These are phyloP conservation scores for Pseudonitzschia multistriata DNA, from an alignment of 108 stramenopile genomes.

Conservation along the genomic window DNA sequence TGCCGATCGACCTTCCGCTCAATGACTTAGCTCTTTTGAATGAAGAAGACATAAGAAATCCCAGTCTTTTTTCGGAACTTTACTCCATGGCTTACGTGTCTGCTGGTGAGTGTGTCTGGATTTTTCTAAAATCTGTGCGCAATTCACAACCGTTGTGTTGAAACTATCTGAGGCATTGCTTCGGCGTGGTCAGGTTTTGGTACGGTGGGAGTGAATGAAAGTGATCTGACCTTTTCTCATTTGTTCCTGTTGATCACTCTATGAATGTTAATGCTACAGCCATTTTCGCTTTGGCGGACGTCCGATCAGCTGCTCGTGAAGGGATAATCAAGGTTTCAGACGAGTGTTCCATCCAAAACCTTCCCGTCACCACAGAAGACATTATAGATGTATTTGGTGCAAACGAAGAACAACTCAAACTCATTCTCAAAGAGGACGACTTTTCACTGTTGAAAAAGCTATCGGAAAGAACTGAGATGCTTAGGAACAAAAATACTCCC, in stretches of 20 bases:
- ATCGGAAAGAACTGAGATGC: neutral
- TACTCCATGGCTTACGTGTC: neutral
- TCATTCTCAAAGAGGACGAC: neutral
- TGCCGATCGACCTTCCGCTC: neutral
- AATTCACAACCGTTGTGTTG: neutral
- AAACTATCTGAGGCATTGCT: neutral
- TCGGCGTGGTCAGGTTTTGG: too few relatives aligned
- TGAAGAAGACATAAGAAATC: neutral
- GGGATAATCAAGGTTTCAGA: slow-evolving; percentile 1
- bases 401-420: neutral
- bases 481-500: neutral
- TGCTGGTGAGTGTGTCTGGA: neutral
- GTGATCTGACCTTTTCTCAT: too few relatives aligned
- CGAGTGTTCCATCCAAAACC: neutral
- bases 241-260: neutral
- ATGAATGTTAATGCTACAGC: neutral
- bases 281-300: slow-evolving; percentile 12
- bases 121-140: neutral
- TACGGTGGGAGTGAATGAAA: neutral
- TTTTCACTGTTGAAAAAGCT: neutral
- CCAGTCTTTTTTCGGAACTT: neutral
- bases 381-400: neutral
- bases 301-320: slow-evolving; percentile 1
- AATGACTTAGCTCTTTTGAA: neutral
- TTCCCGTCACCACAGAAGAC: neutral